These are phyloP conservation scores for Chrysosphaeria jannelii DNA, from an alignment of 2,329 filamentous ascomycete species.

Conservation along the genomic window DNA sequence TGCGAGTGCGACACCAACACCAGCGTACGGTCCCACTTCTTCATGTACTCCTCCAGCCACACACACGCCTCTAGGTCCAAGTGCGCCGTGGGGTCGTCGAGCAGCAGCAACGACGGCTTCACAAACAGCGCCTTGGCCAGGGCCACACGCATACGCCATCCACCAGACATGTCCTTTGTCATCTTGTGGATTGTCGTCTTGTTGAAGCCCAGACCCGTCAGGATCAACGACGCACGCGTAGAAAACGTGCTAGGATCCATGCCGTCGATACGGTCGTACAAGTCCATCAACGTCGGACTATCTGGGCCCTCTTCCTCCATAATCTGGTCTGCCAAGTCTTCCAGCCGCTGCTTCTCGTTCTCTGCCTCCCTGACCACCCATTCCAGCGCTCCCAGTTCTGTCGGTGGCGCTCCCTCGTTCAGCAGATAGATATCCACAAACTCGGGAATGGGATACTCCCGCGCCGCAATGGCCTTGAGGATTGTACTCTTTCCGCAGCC, in stretches of 20 bases:
- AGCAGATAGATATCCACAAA: slow-evolving; percentile 96
- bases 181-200: slow-evolving; percentile 95
- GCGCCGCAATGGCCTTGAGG: slow-evolving; percentile 72
- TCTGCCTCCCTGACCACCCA: slow-evolving; percentile 94
- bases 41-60: slow-evolving; percentile 98
- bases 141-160: slow-evolving; percentile 98
- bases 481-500: slow-evolving; percentile 97
- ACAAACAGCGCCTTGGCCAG: slow-evolving; percentile 95
- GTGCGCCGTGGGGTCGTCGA: slow-evolving; percentile 96
- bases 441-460: slow-evolving; percentile 86
- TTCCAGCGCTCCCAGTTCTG: slow-evolving; percentile 69
- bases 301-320: slow-evolving; percentile 83
- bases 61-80: slow-evolving; percentile 98
- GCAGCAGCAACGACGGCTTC: slow-evolving; percentile 79
- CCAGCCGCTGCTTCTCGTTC: slow-evolving; percentile 69
- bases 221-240: slow-evolving; percentile 80
- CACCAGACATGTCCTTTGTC: slow-evolving; percentile 99
- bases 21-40: slow-evolving; percentile 97
- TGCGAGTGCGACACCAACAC: slow-evolving; percentile 91
- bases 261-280: slow-evolving; percentile 97
- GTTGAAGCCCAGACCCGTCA: slow-evolving; percentile 98
- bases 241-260: slow-evolving; percentile 97
- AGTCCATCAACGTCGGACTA: slow-evolving; percentile 62
- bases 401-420: slow-evolving; percentile 83
- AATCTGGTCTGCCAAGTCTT: slow-evolving; percentile 65